A percentile compares a stretch with the other conserved stretches of the same genome.
These are phyloP conservation scores for Phyllosticta ampelicida DNA, from an alignment of 2,329 filamentous ascomycete genomes.

Conservation along the genomic window DNA sequence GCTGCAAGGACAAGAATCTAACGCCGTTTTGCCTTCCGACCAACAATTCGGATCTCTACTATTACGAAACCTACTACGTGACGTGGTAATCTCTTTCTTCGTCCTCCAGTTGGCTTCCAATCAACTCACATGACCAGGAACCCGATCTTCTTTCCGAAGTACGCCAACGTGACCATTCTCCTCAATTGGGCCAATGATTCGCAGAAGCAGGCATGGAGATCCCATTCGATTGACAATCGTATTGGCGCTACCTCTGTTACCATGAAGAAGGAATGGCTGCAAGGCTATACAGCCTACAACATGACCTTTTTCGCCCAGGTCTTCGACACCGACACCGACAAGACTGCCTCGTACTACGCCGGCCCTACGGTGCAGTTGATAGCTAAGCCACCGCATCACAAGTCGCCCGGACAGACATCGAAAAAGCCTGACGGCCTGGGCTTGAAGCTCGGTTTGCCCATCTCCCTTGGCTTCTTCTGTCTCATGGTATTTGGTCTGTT, in stretches of 20 bases:
- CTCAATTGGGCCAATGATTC: slow-evolving; percentile 27
- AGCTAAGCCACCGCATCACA: slow-evolving; percentile 26
- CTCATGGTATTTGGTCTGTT: slow-evolving; percentile 28
- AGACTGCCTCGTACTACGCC: slow-evolving; percentile 17
- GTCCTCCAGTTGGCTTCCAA: slow-evolving; percentile 15
- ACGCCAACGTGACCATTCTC: slow-evolving; percentile 18
- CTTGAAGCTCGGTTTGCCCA: slow-evolving; percentile 25
- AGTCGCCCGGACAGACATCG: slow-evolving; percentile 16
- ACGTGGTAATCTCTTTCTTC: not conserved
- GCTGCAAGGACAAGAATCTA: slow-evolving; percentile 20
- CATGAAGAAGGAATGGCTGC: slow-evolving; percentile 32
- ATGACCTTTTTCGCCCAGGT: slow-evolving; percentile 29
- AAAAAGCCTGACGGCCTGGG: slow-evolving; percentile 12
- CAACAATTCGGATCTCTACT: slow-evolving; percentile 23
- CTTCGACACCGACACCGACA: slow-evolving; percentile 15
- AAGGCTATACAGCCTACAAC: slow-evolving; percentile 26
- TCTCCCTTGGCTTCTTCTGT: slow-evolving; percentile 27
- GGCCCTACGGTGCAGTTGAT: slow-evolving; percentile 29
- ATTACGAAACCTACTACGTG: slow-evolving; percentile 29
- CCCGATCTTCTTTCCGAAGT: slow-evolving; percentile 15
- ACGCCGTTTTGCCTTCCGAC: slow-evolving; percentile 27
- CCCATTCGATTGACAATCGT: slow-evolving; percentile 25
- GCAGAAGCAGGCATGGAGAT: slow-evolving; percentile 26
- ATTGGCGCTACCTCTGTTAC: slow-evolving; percentile 29
- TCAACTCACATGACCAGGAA: slow-evolving; percentile 10